phyloP scores from a whole-genome alignment of 164 flowering plant species.

The Piper longum region DNA sequence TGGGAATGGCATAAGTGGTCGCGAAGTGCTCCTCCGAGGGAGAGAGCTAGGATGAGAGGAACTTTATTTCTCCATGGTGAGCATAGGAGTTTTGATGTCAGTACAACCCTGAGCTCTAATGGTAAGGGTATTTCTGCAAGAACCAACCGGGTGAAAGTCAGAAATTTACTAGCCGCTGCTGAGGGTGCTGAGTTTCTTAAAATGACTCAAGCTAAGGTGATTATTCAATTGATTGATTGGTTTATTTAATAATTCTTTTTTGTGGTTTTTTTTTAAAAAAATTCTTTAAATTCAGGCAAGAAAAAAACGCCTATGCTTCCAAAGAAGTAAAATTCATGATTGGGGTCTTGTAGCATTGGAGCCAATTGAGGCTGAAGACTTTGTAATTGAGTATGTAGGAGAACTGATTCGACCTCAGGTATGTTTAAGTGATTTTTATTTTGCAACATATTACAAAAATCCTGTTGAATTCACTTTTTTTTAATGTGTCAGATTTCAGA shows the following conservation, averaged over 20 bases:
- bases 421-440: constrained; percentile 7
- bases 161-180: constrained; percentile 91
- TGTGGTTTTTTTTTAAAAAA: constrained; percentile 4
- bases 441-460: too few species aligned
- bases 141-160: constrained; percentile 85
- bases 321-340: constrained; percentile 94
- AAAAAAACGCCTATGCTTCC: constrained; percentile 86
- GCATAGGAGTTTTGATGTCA: constrained; percentile 23
- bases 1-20: constrained; percentile 99
- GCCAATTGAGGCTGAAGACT: constrained; percentile 95
- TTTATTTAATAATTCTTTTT: background rate
- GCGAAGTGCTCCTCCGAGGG: constrained; percentile 52
- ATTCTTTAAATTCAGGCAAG: constrained; percentile 51
- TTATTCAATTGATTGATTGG: background rate
- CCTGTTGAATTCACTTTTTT: background rate
- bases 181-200: constrained; percentile 94
- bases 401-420: constrained; percentile 88
- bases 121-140: constrained; percentile 81
- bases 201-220: constrained; percentile 82
- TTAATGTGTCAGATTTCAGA: constrained; percentile 60
- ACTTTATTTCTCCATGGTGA: constrained; percentile 14
- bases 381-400: constrained; percentile 98
- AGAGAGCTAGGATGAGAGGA: constrained; percentile 69
- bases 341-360: constrained; percentile 97
- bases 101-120: constrained; percentile 31